Percentiles rank a stretch among this genome's conserved stretches.
Evolutionary conservation across 345 rosid species (phyloP).

Genomic region (Ricinus communis): DNA sequence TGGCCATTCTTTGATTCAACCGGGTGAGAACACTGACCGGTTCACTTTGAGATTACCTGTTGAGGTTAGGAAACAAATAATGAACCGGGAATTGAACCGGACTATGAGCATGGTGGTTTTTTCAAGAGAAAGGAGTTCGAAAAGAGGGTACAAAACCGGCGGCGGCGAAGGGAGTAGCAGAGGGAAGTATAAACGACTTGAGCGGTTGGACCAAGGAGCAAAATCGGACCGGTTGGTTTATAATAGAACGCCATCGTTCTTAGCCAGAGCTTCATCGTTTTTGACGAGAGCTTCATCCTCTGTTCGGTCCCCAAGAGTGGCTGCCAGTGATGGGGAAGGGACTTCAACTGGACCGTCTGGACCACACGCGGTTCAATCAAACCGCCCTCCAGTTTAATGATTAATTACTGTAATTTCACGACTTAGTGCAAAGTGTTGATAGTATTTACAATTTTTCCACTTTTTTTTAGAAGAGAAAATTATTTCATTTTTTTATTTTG

Average conservation of each 20-base stretch:
- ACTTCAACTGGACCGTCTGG: slow-evolving; percentile 29
- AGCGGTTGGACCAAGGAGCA: slow-evolving; percentile 24
- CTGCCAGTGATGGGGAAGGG: slow-evolving; percentile 37
- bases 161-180: slow-evolving; percentile 43
- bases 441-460: background rate
- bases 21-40: slow-evolving; percentile 79
- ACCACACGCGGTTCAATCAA: slow-evolving; percentile 27
- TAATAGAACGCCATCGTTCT: slow-evolving; percentile 41
- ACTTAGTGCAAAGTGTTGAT: background rate
- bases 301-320: slow-evolving; percentile 40
- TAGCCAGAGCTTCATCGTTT: slow-evolving; percentile 52
- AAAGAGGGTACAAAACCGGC: slow-evolving; percentile 40
- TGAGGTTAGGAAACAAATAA: slow-evolving; percentile 67
- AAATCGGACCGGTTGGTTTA: slow-evolving; percentile 61
- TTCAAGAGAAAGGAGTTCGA: slow-evolving; percentile 52
- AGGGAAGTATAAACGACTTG: slow-evolving; percentile 38
- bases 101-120: slow-evolving; percentile 55
- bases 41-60: slow-evolving; percentile 73
- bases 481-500: background rate
- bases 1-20: slow-evolving; percentile 84
- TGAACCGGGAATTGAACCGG: slow-evolving; percentile 64
- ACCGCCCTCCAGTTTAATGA: slow-evolving; percentile 53
- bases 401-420: background rate
- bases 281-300: slow-evolving; percentile 27
- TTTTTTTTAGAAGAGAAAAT: too few relatives aligned